Base-by-base conservation (phyloP, 1,284 basidiomycete genomes). In the Caloboletus firmus region DNA sequence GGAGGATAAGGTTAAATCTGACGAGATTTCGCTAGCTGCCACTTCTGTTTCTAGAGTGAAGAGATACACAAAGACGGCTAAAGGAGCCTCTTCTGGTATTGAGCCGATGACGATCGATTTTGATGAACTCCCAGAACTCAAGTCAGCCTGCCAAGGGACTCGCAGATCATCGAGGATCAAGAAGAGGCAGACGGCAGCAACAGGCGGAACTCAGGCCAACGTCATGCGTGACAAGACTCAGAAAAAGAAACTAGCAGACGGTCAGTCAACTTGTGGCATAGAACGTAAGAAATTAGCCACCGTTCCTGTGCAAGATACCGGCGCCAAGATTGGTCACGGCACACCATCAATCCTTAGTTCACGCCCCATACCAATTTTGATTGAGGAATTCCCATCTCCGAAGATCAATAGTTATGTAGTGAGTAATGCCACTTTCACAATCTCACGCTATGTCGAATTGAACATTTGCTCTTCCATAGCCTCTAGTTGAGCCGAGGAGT, bases 81-180 rank as follows among this genome's bases (percentile, higher is more conserved):
- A 62, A 20, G 36, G 41, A 15, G 50, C 59, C 10, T 59, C 61
- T 39, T 57, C 51, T 20, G 28, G 22, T 32, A 31, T 42, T 26
- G 51, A 34, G 42, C 34, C 26, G 4, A 43, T 37, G 17, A n/a
- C 17, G 6, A 43, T 52, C 26, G 48, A 63, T 44, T 53, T 51
- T 30, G 58, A 62, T 26, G 58, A 58, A 39, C 51, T 51, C 47
- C 55, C 57, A 40, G 49, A 55, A 24, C 15, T 36, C 26, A 49
- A 48, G 34, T 17, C 56, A 46, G 44, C 47, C 13, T 35, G 35
- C 24, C 47, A 49, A 41, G 58, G 47, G 10, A 54, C 54, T 35
- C 62, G 66, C 28, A 69, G 51, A 35, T 59, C 58, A 8, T 54
- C 55, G 28, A 67, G 65, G 39, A 57, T 64, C 15, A 66, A 55